These are phyloP conservation scores for Carnegiea gigantea DNA, from an alignment of 179 eudicot species.

Conservation along the genomic window DNA sequence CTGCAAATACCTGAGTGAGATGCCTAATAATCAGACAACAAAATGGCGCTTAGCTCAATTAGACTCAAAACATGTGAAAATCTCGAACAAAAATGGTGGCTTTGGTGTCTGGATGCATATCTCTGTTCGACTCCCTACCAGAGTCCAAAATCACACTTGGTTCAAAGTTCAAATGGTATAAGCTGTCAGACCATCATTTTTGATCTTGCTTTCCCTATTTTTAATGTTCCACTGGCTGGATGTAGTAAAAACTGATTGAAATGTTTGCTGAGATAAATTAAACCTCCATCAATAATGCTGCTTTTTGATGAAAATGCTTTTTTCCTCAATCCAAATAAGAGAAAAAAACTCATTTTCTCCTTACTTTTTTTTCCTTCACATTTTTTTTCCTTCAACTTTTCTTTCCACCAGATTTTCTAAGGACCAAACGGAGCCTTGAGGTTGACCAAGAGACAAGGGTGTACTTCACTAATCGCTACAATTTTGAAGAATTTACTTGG, in stretches of 20 bases:
- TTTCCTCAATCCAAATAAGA: too few species aligned
- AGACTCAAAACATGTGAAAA: neutral
- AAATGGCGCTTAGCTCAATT: neutral
- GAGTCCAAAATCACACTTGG: neutral
- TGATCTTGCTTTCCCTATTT: neutral
- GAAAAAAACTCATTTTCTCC: too few species aligned
- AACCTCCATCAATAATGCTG: neutral
- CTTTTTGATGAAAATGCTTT: slow-evolving; percentile 1
- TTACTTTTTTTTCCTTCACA: too few species aligned
- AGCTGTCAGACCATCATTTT: neutral
- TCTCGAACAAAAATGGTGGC: neutral
- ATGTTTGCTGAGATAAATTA: neutral
- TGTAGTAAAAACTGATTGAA: slow-evolving; percentile 1
- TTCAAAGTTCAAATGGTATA: neutral
- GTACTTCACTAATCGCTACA: neutral
- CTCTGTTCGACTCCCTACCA: neutral
- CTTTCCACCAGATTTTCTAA: too few species aligned
- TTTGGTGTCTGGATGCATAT: neutral
- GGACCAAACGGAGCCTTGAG: too few species aligned
- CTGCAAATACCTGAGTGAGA: neutral
- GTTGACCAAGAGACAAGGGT: neutral
- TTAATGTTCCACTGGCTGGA: neutral
- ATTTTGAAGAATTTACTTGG: neutral
- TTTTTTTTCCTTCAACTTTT: too few species aligned
- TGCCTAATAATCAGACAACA: neutral